phyloP scores from a whole-genome alignment of 2,329 filamentous ascomycete species.

The Colletotrichum sp. region DNA sequence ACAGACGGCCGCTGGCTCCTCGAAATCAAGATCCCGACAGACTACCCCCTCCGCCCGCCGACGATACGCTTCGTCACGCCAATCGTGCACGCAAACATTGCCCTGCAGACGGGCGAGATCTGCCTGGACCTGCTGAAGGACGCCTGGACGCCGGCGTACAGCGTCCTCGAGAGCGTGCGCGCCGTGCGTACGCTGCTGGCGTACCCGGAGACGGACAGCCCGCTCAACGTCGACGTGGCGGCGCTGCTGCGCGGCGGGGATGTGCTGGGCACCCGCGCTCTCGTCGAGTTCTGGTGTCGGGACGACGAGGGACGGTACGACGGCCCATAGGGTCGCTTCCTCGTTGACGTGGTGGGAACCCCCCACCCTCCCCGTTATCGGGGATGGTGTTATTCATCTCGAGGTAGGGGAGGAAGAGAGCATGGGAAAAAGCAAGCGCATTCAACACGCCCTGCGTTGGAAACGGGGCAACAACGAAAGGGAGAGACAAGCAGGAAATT shows the following conservation, averaged over 20 bases:
- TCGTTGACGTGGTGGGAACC: background rate
- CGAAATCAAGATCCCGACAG: slow-evolving; percentile 73
- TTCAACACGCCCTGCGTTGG: background rate
- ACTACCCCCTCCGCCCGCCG: slow-evolving; percentile 82
- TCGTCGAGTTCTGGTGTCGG: slow-evolving; percentile 75
- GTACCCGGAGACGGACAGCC: slow-evolving; percentile 74
- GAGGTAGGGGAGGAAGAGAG: background rate
- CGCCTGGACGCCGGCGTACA: slow-evolving; percentile 87
- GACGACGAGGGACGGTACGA: slow-evolving; percentile 54
- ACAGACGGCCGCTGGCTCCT: slow-evolving; percentile 82
- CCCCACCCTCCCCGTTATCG: background rate
- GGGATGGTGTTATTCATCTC: background rate
- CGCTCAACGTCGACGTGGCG: slow-evolving; percentile 81
- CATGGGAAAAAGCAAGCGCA: background rate
- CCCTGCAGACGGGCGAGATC: slow-evolving; percentile 79
- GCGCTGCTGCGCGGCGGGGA: slow-evolving; percentile 74
- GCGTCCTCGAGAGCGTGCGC: slow-evolving; percentile 75
- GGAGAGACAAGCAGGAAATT: background rate
- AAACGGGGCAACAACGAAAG: background rate
- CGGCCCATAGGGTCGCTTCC: slow-evolving; percentile 29
- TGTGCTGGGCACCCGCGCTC: slow-evolving; percentile 66
- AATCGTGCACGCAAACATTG: slow-evolving; percentile 84
- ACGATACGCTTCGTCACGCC: slow-evolving; percentile 81
- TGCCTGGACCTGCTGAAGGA: slow-evolving; percentile 86
- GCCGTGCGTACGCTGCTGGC: slow-evolving; percentile 73